Conservation (phyloP, 345 rosid genomes). For the Melaleuca quinquenervia region DNA sequence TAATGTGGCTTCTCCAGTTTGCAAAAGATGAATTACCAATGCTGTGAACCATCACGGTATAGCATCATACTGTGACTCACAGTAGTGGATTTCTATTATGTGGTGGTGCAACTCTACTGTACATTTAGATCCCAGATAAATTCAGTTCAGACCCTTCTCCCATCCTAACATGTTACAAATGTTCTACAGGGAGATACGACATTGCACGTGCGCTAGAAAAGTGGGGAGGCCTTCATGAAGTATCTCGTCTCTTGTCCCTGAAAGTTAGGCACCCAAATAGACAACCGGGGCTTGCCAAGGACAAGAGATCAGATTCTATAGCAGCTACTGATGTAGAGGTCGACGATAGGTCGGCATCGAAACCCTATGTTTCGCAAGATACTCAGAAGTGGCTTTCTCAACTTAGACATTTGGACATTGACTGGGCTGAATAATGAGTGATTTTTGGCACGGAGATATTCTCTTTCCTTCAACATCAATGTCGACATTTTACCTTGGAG, state of each 20-base stretch:
- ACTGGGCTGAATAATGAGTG: conserved; percentile 54
- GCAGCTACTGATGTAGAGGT: conserved; percentile 10
- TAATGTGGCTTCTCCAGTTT: background rate
- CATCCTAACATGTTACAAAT: background rate
- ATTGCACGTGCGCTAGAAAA: conserved; percentile 93
- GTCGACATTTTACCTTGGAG: too few relatives aligned
- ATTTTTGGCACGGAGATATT: background rate
- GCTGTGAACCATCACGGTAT: background rate
- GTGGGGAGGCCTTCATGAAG: conserved; percentile 93
- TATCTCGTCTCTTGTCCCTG: conserved; percentile 68
- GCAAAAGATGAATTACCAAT: background rate
- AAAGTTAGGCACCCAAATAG: conserved; percentile 68
- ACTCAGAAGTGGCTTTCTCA: conserved; percentile 64
- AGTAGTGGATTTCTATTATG: background rate
- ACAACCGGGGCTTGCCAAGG: conserved; percentile 26
- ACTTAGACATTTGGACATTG: conserved; percentile 57
- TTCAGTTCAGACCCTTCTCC: background rate
- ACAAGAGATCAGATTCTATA: conserved; percentile 24
- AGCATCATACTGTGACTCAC: background rate
- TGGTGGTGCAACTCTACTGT: background rate
- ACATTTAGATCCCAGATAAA: background rate
- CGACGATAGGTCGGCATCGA: conserved; percentile 19
- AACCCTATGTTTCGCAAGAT: conserved; percentile 54
- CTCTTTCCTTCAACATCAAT: background rate
- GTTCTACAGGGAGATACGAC: conserved; percentile 72